A percentile compares a stretch with the other conserved stretches of the same genome.
Evolutionary conservation across 257 asterid species (phyloP).

Genomic region (Nemophila menziesii): DNA sequence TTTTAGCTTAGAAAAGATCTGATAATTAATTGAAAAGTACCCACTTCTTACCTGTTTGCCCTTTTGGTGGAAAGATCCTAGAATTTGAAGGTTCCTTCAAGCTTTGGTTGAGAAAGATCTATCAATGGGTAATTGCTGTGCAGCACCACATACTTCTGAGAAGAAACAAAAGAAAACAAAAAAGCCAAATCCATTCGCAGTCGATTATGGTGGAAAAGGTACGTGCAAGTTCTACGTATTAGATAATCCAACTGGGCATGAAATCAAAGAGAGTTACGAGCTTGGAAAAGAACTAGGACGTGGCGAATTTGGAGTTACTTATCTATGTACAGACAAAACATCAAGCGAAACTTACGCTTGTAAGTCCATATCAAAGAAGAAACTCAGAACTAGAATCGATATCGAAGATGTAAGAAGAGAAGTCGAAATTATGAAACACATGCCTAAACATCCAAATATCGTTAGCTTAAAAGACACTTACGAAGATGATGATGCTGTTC

Average conservation of each 20-base stretch:
- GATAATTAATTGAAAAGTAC: not conserved
- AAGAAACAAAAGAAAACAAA: not conserved
- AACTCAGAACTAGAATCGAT: constrained; percentile 6
- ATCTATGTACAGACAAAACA: not conserved
- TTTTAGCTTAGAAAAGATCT: not conserved
- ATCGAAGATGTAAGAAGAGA: constrained; percentile 9
- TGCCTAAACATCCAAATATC: constrained; percentile 9
- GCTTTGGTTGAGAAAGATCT: not conserved
- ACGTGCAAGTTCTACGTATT: constrained; percentile 3
- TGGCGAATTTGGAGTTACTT: constrained; percentile 4
- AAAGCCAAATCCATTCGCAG: constrained; percentile 8
- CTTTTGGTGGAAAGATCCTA: not conserved
- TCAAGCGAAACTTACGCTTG: not conserved
- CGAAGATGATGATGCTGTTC: constrained; percentile 8
- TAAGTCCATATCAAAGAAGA: constrained; percentile 2
- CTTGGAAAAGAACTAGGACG: constrained; percentile 6
- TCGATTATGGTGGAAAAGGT: constrained; percentile 1
- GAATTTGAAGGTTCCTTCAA: not conserved
- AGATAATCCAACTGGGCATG: constrained; percentile 7
- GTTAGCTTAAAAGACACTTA: constrained; percentile 8
- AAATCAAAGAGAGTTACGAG: constrained; percentile 5
- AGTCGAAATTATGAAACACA: constrained; percentile 6
- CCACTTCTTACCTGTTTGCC: not conserved
- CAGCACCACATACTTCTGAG: not conserved
- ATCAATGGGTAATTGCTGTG: constrained; percentile 8